Base-by-base conservation (phyloP, 441 rosid genomes). In the Hypseocharis bilobata region DNA sequence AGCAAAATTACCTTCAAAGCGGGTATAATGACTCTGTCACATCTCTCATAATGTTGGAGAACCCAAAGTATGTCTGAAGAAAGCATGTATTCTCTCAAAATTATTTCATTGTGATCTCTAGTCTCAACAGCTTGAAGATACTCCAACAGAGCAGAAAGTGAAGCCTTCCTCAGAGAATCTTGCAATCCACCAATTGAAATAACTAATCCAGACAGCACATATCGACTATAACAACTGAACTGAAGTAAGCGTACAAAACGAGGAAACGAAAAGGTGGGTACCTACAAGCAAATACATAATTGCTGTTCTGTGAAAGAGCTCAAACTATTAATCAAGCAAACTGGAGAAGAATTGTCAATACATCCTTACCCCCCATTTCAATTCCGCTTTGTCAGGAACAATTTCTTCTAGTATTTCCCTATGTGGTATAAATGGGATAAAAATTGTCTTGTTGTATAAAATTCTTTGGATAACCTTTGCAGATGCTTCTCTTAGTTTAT, bases 171-270 rank as follows among this genome's bases (percentile, higher is more conserved):
- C 70, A 89, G 82, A 42, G 94, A 91, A 47, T 91, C 92, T 91
- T 91, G 97, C 83, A 93, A 77, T 22, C 96, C 99, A 70, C 99
- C 99, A 68, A 80, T 78, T 28, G 99, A 84, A 63, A 88, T 83
- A 62, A 91, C 97, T 78, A 93, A 82, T 28, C 99, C 99, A 59
- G 93, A 91, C 69, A 89, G 69, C 52, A 89, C 78, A 62, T 68
- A 60, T 75, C 66, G 86, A 78, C 99, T 88, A 73, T 87, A 91
- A 65, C 90, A 86, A 70, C 71, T 70, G 74, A 80, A 70, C 70
- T 75, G 67, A 70, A 93, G 83, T 63, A 93, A 74, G 72, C 78
- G 85, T 38, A 93, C 74, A 63, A 93, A 88, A 13, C 87, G 86
- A n/a, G 95, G 93, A 80, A 78, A 91, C 58, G 95, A 86, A 81